phyloP scores from a whole-genome alignment of 805 yeast species.

The Wickerhamomyces subpelliculosus region DNA sequence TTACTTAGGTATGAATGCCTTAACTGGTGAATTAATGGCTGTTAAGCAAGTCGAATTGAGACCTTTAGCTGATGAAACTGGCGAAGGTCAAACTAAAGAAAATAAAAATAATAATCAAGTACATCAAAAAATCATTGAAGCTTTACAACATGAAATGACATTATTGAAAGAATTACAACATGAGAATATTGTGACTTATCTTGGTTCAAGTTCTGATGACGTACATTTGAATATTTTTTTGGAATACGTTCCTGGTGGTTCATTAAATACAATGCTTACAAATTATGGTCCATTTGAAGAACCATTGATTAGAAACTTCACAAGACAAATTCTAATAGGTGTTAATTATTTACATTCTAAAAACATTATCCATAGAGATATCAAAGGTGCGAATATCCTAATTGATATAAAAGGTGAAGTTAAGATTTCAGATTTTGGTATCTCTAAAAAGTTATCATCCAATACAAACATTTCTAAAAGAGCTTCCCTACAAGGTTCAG shows the following conservation, averaged over 20 bases:
- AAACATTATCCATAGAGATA: constrained; percentile 78
- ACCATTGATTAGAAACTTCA: constrained; percentile 62
- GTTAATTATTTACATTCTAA: constrained; percentile 66
- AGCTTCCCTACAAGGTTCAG: constrained; percentile 88
- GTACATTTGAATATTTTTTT: constrained; percentile 70
- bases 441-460: constrained; percentile 63
- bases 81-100: constrained; percentile 22
- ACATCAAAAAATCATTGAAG: constrained; percentile 60
- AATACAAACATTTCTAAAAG: constrained; percentile 39
- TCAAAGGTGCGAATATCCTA: constrained; percentile 81
- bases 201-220: constrained; percentile 79
- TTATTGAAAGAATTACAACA: constrained; percentile 76
- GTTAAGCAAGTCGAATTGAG: constrained; percentile 87
- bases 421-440: constrained; percentile 83
- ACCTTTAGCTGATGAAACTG: constrained; percentile 27
- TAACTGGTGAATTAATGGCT: constrained; percentile 95
- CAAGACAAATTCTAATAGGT: constrained; percentile 71
- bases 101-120: constrained; percentile 23
- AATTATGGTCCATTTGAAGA: constrained; percentile 80
- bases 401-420: constrained; percentile 77
- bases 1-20: constrained; percentile 82
- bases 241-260: constrained; percentile 70
- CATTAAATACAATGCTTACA: constrained; percentile 60
- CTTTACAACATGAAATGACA: constrained; percentile 75
- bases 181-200: constrained; percentile 85